Evolutionary conservation across 2,329 filamentous ascomycete genomes (phyloP).

Genomic region (Kalmusia sp.): DNA sequence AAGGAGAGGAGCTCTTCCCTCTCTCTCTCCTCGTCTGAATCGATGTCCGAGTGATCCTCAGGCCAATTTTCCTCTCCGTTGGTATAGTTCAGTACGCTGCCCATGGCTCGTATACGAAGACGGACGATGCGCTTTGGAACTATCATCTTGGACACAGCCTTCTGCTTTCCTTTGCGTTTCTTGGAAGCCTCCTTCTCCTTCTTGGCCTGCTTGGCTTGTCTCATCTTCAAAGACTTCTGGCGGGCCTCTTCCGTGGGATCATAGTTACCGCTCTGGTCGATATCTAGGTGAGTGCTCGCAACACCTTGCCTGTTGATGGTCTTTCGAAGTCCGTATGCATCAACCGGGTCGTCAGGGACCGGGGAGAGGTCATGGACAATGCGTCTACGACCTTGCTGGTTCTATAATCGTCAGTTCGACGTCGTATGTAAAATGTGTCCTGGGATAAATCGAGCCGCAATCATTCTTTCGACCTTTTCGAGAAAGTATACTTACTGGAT

Average conservation of each 20-base stretch:
- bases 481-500: too few relatives aligned
- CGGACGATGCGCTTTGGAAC: slow-evolving; percentile 4
- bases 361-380: background rate
- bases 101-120: background rate
- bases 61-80: slow-evolving; percentile 39
- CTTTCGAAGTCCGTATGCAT: slow-evolving; percentile 8
- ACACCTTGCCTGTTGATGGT: slow-evolving; percentile 8
- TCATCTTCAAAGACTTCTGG: background rate
- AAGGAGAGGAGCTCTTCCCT: slow-evolving; percentile 1
- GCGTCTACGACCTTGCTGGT: too few relatives aligned
- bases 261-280: slow-evolving; percentile 11
- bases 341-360: slow-evolving; percentile 1
- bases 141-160: background rate
- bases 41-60: slow-evolving; percentile 24
- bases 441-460: too few relatives aligned
- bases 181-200: background rate
- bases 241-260: slow-evolving; percentile 8
- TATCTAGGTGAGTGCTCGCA: slow-evolving; percentile 3
- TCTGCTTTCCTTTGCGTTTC: background rate
- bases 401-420: too few relatives aligned
- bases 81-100: slow-evolving; percentile 21
- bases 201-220: background rate
- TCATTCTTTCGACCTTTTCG: too few relatives aligned
- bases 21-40: slow-evolving; percentile 9
- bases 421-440: background rate